Evolutionary conservation across 176 grass and related monocot species (phyloP).

Genomic region (Triticum monococcum): DNA sequence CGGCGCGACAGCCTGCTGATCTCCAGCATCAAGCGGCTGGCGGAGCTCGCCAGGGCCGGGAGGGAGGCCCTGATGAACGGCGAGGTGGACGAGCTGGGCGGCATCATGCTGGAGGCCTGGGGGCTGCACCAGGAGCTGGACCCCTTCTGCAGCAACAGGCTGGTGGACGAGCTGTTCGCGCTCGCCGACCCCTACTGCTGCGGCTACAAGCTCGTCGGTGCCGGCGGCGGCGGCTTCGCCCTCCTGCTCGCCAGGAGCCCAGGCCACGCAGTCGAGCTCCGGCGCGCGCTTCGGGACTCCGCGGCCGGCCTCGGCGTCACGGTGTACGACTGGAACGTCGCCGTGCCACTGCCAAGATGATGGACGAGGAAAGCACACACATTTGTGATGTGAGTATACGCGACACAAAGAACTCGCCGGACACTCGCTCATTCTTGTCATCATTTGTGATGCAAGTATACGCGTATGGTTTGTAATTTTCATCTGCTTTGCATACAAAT

Average conservation of each 20-base stretch:
- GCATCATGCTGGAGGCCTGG: constrained; percentile 89
- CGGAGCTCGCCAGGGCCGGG: constrained; percentile 62
- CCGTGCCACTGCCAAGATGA: constrained; percentile 27
- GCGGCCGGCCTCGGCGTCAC: constrained; percentile 46
- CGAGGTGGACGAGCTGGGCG: constrained; percentile 62
- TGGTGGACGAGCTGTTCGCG: constrained; percentile 77
- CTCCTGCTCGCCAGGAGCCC: constrained; percentile 67
- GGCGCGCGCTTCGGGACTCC: constrained; percentile 32
- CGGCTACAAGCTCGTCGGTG: constrained; percentile 92
- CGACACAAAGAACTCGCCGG: neutral
- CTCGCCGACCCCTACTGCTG: constrained; percentile 74
- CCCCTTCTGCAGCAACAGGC: constrained; percentile 83
- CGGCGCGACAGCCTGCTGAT: constrained; percentile 74
- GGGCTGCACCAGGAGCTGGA: constrained; percentile 83
- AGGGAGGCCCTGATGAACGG: constrained; percentile 80
- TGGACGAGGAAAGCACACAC: neutral
- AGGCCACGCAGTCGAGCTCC: constrained; percentile 38
- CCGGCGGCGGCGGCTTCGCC: constrained; percentile 78
- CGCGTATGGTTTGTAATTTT: too few species aligned
- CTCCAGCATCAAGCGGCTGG: constrained; percentile 84
- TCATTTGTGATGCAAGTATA: neutral
- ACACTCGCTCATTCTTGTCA: neutral
- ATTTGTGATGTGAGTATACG: neutral
- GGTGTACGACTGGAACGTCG: constrained; percentile 76
- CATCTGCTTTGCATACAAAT: too few species aligned